phyloP scores from a whole-genome alignment of 2,329 filamentous ascomycete genomes.

The Aaosphaeria arxii region DNA sequence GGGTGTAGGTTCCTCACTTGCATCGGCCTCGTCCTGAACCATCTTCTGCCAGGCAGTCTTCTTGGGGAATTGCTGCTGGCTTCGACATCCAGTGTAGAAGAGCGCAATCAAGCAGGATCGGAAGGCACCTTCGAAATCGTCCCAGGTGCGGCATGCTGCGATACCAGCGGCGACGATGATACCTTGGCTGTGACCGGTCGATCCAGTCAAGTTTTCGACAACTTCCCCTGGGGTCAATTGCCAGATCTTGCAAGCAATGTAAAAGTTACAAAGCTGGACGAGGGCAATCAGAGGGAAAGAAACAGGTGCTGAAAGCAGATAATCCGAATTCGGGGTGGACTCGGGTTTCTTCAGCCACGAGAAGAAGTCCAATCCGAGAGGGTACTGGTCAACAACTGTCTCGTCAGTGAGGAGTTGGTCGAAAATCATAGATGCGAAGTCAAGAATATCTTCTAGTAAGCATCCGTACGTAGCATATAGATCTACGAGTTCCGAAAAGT shows the following conservation, averaged over 20 bases:
- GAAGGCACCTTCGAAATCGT: slow-evolving; percentile 25
- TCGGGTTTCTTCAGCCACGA: slow-evolving; percentile 23
- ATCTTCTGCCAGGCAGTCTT: slow-evolving; percentile 6
- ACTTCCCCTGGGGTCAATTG: slow-evolving; percentile 30
- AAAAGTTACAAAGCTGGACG: slow-evolving; percentile 26
- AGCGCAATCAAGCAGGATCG: slow-evolving; percentile 27
- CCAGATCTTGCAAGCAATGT: slow-evolving; percentile 17
- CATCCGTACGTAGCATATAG: slow-evolving; percentile 21
- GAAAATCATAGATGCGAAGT: slow-evolving; percentile 9
- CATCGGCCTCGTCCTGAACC: slow-evolving; percentile 12
- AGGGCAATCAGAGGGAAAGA: slow-evolving; percentile 41
- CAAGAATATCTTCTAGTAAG: slow-evolving; percentile 10
- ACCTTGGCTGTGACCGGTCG: slow-evolving; percentile 41
- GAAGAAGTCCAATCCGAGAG: slow-evolving; percentile 21
- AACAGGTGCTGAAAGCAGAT: slow-evolving; percentile 35
- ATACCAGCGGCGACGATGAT: slow-evolving; percentile 36
- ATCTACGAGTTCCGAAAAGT: slow-evolving; percentile 20
- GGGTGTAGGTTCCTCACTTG: slow-evolving; percentile 18
- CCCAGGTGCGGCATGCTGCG: slow-evolving; percentile 32
- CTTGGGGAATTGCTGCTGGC: slow-evolving; percentile 13
- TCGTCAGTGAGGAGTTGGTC: slow-evolving; percentile 9
- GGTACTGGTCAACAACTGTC: slow-evolving; percentile 9
- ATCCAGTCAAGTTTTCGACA: slow-evolving; percentile 14
- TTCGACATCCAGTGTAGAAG: slow-evolving; percentile 35
- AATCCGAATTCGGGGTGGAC: slow-evolving; percentile 24